Conservation (phyloP, 202 grass and related monocot genomes). For the Brachypodium distachyon region DNA sequence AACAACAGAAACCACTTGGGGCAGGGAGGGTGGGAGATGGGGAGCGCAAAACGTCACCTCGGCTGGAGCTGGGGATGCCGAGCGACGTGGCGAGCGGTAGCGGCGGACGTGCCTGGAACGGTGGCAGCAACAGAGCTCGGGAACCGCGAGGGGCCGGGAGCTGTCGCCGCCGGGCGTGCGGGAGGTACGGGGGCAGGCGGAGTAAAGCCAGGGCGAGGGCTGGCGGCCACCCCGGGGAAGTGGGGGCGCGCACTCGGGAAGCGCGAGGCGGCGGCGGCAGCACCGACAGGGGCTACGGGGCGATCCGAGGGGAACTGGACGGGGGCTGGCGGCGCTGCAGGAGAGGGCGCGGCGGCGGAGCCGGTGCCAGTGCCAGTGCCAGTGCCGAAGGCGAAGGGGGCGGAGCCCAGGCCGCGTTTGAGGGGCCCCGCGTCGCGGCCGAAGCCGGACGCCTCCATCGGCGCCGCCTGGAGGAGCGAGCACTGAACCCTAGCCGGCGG, state of each 20-base stretch:
- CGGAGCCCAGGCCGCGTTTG: conserved; percentile 19
- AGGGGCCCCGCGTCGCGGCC: conserved; percentile 36
- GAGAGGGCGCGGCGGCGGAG: conserved; percentile 10
- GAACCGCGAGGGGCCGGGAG: conserved; percentile 5
- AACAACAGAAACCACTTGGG: neutral
- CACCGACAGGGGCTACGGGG: neutral
- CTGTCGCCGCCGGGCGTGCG: neutral
- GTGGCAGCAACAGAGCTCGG: neutral
- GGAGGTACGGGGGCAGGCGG: neutral
- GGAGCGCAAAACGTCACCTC: conserved; percentile 15
- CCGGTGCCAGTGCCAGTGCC: conserved; percentile 26
- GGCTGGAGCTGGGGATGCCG: conserved; percentile 24
- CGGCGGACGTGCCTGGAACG: neutral
- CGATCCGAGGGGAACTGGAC: neutral
- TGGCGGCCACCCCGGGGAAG: neutral
- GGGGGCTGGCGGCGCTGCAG: neutral
- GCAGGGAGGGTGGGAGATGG: neutral
- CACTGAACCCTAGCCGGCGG: conserved; percentile 27
- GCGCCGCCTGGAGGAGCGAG: neutral
- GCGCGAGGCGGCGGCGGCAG: neutral
- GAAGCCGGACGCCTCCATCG: conserved; percentile 38
- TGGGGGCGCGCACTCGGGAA: conserved; percentile 29
- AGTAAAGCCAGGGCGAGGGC: conserved; percentile 1
- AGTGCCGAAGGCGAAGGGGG: conserved; percentile 23
- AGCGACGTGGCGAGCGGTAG: neutral